Base-by-base conservation (phyloP, 2,329 filamentous ascomycete species). In the Ophiostoma sp. region DNA sequence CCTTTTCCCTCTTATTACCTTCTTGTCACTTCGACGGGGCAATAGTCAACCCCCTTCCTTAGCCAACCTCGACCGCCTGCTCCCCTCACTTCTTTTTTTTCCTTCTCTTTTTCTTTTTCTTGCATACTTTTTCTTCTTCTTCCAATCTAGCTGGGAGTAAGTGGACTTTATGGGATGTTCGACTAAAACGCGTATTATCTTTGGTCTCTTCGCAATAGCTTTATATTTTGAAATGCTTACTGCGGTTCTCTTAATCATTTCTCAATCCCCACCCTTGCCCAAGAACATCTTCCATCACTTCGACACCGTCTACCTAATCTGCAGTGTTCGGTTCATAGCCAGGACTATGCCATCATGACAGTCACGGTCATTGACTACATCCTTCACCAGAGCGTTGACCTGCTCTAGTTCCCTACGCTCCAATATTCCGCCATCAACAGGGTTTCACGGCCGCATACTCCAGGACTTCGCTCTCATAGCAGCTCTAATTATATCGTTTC, bases 21-120 rank as follows among this genome's bases (percentile, higher is more conserved):
- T 23, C 23, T 60, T 31, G 54, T 60, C 27, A 62, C 57, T 17
- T 62, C 23, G 23, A 57, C n/a, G n/a, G 52, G 57, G 57, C 57
- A 27, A 62, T 62, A 31, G 57, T 31, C 57, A 62, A n/a, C 44
- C 27, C 52, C 57, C 27, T 17, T 20, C 23, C 27, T 62, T 44
- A 36, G 23, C 66, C 36, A 13, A 67, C 68, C 35, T 67, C 35
- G 11, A 44, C 44, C 39, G n/a, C 57, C 27, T 33, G 57, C 57
- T 62, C 57, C 27, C 27, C 27, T 33, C 27, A 62, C 27, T 33
- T 62, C 17, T 33, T 33, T 27, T 10, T 60, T 31, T 5, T 54
- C 52, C 52, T 54, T 54, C 27, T 31, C 27, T 54, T 31, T 31
- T 31, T n/a, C 8, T 60, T 60, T 2, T 62, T 62, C 57, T 62